Percentiles rank a stretch among this genome's conserved stretches.
These are phyloP conservation scores for Starmerella scarabaei DNA, from an alignment of 805 yeast species.

Conservation along the genomic window DNA sequence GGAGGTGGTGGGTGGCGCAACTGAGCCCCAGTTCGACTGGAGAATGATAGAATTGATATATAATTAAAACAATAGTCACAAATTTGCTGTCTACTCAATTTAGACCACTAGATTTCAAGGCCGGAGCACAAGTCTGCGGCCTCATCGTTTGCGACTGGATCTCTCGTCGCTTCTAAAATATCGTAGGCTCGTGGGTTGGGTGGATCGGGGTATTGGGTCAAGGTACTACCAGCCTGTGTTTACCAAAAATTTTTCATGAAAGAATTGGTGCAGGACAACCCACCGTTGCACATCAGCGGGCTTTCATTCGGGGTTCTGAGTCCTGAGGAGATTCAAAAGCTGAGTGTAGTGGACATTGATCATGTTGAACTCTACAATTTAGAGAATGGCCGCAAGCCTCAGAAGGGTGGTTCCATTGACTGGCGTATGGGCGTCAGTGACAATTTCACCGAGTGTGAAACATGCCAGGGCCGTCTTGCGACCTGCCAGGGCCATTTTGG, in stretches of 20 bases:
- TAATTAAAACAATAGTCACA: no score
- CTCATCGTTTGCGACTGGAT: no score
- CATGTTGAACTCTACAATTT: slow-evolving; percentile 86
- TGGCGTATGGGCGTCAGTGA: slow-evolving; percentile 88
- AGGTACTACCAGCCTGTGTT: no score
- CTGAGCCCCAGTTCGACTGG: no score
- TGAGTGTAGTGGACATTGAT: slow-evolving; percentile 85
- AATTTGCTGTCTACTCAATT: no score
- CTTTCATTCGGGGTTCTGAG: slow-evolving; percentile 88
- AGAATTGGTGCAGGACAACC: slow-evolving; percentile 46
- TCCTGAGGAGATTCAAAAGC: slow-evolving; percentile 79
- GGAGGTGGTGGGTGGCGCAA: no score
- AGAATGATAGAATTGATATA: no score
- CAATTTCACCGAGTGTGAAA: slow-evolving; percentile 69
- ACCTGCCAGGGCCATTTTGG: slow-evolving; percentile 99
- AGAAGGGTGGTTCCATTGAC: slow-evolving; percentile 77
- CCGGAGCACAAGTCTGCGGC: no score
- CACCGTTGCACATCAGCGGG: slow-evolving; percentile 84
- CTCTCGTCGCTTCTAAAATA: no score
- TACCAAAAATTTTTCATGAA: slow-evolving; percentile 27
- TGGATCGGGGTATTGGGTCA: no score
- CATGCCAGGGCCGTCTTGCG: slow-evolving; percentile 85
- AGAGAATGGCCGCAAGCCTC: slow-evolving; percentile 78
- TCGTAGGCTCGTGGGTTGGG: no score
- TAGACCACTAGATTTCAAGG: no score